Evolutionary conservation across 169 alveolate genomes (phyloP), one percentile per base, ranked within the genome.

Genomic region (Plasmodium cynomolgi): DNA sequence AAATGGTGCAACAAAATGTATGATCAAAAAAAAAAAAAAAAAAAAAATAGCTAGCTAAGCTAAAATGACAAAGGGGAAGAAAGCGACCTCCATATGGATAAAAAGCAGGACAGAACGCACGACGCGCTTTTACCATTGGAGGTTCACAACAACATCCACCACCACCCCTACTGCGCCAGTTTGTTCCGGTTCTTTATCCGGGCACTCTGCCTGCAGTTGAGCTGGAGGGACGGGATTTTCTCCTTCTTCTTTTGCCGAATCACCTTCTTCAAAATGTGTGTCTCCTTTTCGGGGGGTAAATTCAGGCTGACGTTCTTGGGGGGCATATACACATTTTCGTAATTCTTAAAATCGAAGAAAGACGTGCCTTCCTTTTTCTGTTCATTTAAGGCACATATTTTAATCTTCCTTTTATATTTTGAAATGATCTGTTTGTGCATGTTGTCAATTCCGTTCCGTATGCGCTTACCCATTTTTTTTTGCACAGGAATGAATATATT

Each of bases 371-470:
- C 93, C 29, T 85, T 74, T 56, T 54, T 75, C 68, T 86, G 20
- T 8, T 75, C 73, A 23, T 86, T 50, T 15, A 75, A 75, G 15
- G 93, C 33, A 54, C 74, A 86, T 54, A 86, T 75, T 86, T 86
- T 86, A 15, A 86, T 86, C 68, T 86, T 86, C 85, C 93, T 75
- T 31, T 86, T 77, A 86, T 75, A 86, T 86, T 86, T 86, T 33
- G 93, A 86, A 11, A 86, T 79, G 41, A 86, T 74, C 13, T 31
- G 80, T 50, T 75, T 86, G 47, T 86, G 84, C 15, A 86, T 75
- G 26, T 86, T 20, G 5, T 23, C 72, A 17, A 44, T 54, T 23
- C 29, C 50, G 20, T 86, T 74, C 29, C 39, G 77, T 44, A 86
- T 71, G 41, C 68, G 80, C 71, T 75, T 75, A n/a, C 86, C 93